Base-by-base conservation (phyloP, 805 yeast genomes). In the Yamadazyma takamatsuzukensis region DNA sequence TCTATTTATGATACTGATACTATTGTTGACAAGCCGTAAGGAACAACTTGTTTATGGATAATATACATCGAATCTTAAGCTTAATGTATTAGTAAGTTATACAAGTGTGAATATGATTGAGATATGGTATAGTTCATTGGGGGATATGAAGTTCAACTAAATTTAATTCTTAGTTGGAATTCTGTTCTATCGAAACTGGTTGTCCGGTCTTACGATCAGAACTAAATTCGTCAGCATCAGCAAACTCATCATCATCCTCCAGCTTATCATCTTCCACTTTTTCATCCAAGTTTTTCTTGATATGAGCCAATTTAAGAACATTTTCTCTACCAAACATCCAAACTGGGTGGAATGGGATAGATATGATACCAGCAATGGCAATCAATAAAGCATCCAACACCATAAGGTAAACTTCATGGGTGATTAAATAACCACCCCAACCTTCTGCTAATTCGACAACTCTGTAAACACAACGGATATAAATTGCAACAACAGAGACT, bases 401-500 rank as follows among this genome's bases (percentile, higher is more conserved):
- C 64, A 63, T 56, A 21, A 65, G 30, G 40, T 39, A 64, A 4
- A 52, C 59, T 40, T 65, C 71, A 39, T 60, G 63, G 2, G 46
- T 40, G 21, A 61, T 52, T 33, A 64, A 51, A 39, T 55, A 61
- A 4, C 70, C 70, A 3, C 27, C 16, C 45, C 58, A 64, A 6
- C 70, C 70, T 36, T 62, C 52, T 11, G 61, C 48, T 37, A 65
- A 52, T 37, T 65, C 70, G 7, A 61, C 64, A 25, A 64, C 67
- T 47, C 70, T 52, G 41, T 64, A 65, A 14, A 62, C 43, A 39
- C 64, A 59, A 32, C 62, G 48, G 32, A 61, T 57, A 41, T 61
- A 64, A 31, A 64, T 51, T 15, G 46, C 48, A 10, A 56, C 4
- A 2, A 63, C 67, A 0, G 66, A 54, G 4, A 45, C 13, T 3